Conservation (phyloP, 768 basidiomycete species). For the Infundibulicybe gibba region DNA sequence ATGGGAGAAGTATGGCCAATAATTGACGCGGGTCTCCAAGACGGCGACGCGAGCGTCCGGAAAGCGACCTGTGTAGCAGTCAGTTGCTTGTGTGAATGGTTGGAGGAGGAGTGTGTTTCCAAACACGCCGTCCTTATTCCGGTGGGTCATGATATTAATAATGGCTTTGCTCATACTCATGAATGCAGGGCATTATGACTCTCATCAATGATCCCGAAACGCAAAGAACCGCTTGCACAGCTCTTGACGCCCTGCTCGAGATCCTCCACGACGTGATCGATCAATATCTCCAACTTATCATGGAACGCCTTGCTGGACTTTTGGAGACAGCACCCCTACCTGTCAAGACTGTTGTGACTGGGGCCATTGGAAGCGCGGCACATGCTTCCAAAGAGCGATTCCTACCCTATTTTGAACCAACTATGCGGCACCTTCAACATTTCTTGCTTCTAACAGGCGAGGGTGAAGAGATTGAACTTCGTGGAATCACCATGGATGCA, state of each 20-base stretch:
- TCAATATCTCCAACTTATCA: conserved; percentile 88
- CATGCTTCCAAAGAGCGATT: conserved; percentile 93
- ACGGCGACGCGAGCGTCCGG: conserved; percentile 79
- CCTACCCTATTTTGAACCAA: conserved; percentile 90
- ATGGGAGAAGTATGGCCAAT: conserved; percentile 93
- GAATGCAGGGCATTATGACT: conserved; percentile 76
- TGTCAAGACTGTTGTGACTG: conserved; percentile 93
- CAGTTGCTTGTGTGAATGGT: conserved; percentile 95
- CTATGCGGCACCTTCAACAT: conserved; percentile 83
- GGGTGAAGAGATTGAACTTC: conserved; percentile 90
- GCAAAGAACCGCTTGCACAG: conserved; percentile 92
- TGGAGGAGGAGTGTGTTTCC: conserved; percentile 87
- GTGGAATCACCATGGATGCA: conserved; percentile 98
- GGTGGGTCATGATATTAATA: conserved; percentile 37
- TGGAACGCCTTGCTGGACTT: conserved; percentile 87
- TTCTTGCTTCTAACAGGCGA: conserved; percentile 85
- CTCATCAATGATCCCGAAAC: conserved; percentile 85
- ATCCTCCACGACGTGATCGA: conserved; percentile 88
- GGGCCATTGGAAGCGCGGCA: conserved; percentile 96
- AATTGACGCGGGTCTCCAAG: conserved; percentile 84
- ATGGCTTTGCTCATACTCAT: conserved; percentile 2
- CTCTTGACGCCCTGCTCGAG: conserved; percentile 94
- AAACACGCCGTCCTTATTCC: conserved; percentile 86
- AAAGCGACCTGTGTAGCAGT: conserved; percentile 96
- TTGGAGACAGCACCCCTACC: conserved; percentile 83